A percentile compares a stretch with the other conserved stretches of the same genome.
Evolutionary conservation across 1,139 yeast genomes (phyloP).

Genomic region (Yamadazyma mexicana): DNA sequence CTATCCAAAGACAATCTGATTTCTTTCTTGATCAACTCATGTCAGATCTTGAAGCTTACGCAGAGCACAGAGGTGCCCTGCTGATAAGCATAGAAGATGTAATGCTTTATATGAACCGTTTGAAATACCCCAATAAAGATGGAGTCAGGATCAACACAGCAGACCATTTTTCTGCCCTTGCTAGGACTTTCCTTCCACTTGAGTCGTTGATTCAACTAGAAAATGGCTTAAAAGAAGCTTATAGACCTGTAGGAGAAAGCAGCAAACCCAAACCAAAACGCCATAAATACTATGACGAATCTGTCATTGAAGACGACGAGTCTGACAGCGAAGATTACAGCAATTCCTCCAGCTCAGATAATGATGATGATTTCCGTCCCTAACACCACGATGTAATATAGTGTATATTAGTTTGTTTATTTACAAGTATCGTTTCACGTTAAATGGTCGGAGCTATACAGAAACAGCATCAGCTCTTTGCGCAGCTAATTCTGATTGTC

Average conservation of each 20-base stretch:
- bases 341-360: slow-evolving; percentile 8
- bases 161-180: slow-evolving; percentile 30
- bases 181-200: slow-evolving; percentile 37
- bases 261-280: neutral
- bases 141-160: slow-evolving; percentile 19
- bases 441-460: no score
- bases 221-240: slow-evolving; percentile 23
- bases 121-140: slow-evolving; percentile 25
- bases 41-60: slow-evolving; percentile 35
- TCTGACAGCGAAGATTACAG: neutral
- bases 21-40: slow-evolving; percentile 35
- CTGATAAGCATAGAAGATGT: slow-evolving; percentile 37
- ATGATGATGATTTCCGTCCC: slow-evolving; percentile 2
- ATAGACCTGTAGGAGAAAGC: neutral
- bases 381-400: slow-evolving; percentile 7
- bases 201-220: slow-evolving; percentile 38
- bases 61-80: slow-evolving; percentile 29
- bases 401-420: slow-evolving; percentile 12
- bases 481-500: slow-evolving; percentile 21
- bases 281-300: neutral
- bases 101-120: slow-evolving; percentile 33
- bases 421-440: slow-evolving; percentile 6
- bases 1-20: slow-evolving; percentile 23
- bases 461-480: slow-evolving; percentile 8
- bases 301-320: neutral